Percentiles rank a stretch among this genome's conserved stretches.
Evolutionary conservation across 2,329 filamentous ascomycete species (phyloP).

Genomic region (Aspergillus caelatus): DNA sequence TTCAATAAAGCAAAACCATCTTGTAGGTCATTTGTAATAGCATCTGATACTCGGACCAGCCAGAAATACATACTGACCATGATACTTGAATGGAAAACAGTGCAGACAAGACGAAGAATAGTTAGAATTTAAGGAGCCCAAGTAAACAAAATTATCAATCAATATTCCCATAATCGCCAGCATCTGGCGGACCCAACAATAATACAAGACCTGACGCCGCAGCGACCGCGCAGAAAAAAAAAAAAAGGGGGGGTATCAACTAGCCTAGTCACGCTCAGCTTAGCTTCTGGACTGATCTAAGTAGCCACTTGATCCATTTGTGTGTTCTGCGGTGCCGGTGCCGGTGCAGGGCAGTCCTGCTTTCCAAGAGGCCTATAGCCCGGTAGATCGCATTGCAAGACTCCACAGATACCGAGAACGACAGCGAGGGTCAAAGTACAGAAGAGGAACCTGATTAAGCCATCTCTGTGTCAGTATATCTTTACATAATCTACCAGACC

Average conservation of each 20-base stretch:
- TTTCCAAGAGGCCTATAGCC: neutral
- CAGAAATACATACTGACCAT: neutral
- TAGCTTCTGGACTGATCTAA: rapidly evolving
- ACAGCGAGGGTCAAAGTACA: neutral
- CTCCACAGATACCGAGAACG: neutral
- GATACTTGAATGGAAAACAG: too few species aligned
- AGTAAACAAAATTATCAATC: too few species aligned
- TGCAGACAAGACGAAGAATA: too few species aligned
- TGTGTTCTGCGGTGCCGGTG: neutral
- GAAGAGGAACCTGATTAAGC: neutral
- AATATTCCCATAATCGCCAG: neutral
- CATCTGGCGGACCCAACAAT: neutral
- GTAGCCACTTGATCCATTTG: neutral
- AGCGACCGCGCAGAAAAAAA: neutral
- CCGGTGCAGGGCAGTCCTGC: neutral
- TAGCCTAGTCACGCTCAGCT: neutral
- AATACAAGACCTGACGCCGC: neutral
- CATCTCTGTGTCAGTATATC: neutral
- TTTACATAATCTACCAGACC: neutral
- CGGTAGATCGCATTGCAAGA: neutral
- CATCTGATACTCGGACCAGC: too few species aligned
- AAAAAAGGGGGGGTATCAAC: neutral
- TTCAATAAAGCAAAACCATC: neutral
- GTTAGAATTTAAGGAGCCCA: too few species aligned
- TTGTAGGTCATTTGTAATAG: too few species aligned